Base-by-base conservation (phyloP, 1,139 yeast genomes). In the Hansenula lynferdii region DNA sequence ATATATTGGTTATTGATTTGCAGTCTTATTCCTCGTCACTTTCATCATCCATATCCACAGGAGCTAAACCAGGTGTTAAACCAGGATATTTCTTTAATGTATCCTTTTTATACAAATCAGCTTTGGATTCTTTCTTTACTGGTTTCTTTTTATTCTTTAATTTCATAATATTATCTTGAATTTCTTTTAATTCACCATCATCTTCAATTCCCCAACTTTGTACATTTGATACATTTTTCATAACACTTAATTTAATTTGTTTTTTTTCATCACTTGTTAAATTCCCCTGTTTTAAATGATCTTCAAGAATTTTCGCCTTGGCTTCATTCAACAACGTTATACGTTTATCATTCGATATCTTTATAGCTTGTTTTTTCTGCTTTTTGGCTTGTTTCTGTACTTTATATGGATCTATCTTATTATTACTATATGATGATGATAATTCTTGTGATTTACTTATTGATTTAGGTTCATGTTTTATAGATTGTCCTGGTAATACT, bases 41-140 rank as follows among this genome's bases (percentile, higher is more conserved):
- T 28, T 57, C 63, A 43, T 70, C 75, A 39, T 69, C 69, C 49
- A 71, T 72, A 37, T 81, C 95, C 17, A 86, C 94, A 14, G 95
- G 96, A 0, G 96, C 96, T 60, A 87, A 71, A 39, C 96, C 96
- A 1, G 96, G 96, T 0, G 96, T 87, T 42, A 87, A 69, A 12
- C 95, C 95, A 34, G 87, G 80, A 50, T 71, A 72, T 31, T 59
- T 56, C 31, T 54, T 54, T 33, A 53, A 61, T 23, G 42, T 39
- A 24, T 47, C 26, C 50, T 50, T 38, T 24, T 45, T 35, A 47
- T 50, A 39, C 27, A 42, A 36, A 28, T 36, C 40, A 39, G 60
- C 39, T 57, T 54, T 42, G 41, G 51, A 37, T 42, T 54, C 44
- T 44, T 48, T 51, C 47, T 47, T 23, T 17, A 3, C 15, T 16